Base-by-base conservation (phyloP, 106 monocot genomes). In the Dendrobium officinale region DNA sequence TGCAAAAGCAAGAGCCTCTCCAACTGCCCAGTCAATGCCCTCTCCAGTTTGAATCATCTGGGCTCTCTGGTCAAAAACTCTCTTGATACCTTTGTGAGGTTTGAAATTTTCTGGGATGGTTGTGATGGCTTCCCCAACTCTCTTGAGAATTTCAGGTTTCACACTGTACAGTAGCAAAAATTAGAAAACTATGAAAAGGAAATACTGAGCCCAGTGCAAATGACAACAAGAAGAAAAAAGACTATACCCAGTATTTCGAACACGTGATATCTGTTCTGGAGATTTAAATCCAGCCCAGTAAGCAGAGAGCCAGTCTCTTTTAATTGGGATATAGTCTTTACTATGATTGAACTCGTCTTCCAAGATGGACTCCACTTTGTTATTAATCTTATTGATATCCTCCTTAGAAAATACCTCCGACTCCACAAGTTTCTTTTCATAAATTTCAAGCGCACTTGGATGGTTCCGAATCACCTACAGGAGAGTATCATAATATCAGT, bases 231-330 rank as follows among this genome's bases (percentile, higher is more conserved):
- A 80, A 77, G 51, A 9, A 72, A 73, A 17, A 13, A 9, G 18
- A 51, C 11, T 33, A 54, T 89, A 91, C 98, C 98, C 98, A 59
- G 98, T 98, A 78, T 98, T 98, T 58, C 86, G 89, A 68, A 93
- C 67, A 77, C 95, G 90, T 47, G 98, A 98, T 49, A 95, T 98
- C 80, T 98, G 98, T 54, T 98, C 98, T 42, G 98, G 98, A 72
- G 98, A 93, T 83, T 95, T 98, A 75, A 98, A 98, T 72, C 95
- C 98, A 72, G 91, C 31, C 98, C 98, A 98, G 79, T 93, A 92
- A 78, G 88, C 90, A 77, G 98, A 95, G 31, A 98, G 90, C 97
- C 97, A 98, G 56, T 98, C 94, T 80, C 94, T 85, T 77, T 86
- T 92, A n/a, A 85, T 92, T 22, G 92, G 95, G 67, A 90, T 84